Conservation (phyloP, 495 filamentous ascomycete genomes). For the Pseudoneurospora amorphoporcata region DNA sequence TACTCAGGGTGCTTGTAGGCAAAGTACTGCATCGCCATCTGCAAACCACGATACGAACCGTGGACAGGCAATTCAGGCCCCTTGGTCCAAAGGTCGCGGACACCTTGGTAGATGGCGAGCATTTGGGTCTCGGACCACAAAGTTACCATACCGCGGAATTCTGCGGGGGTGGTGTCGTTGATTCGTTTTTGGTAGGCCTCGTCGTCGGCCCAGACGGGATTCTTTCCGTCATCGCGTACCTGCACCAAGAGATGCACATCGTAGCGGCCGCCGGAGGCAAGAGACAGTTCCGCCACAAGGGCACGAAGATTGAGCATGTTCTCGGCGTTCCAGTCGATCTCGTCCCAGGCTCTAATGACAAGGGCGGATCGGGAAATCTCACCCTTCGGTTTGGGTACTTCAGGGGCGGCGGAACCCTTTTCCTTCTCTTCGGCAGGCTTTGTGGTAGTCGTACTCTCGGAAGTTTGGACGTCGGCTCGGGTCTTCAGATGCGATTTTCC, state of each 20-base stretch:
- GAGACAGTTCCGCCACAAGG: conserved; percentile 63
- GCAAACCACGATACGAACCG: conserved; percentile 81
- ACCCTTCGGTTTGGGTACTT: conserved; percentile 11
- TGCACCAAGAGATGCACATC: conserved; percentile 73
- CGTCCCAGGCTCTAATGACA: conserved; percentile 65
- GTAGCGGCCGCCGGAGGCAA: conserved; percentile 72
- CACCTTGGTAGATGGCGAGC: conserved; percentile 71
- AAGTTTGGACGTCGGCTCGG: conserved; percentile 28
- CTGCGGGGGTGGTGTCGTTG: conserved; percentile 60
- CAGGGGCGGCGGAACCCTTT: not conserved
- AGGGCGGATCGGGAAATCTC: conserved; percentile 53
- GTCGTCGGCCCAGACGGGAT: conserved; percentile 55
- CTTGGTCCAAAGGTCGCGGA: conserved; percentile 62
- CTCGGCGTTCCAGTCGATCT: conserved; percentile 56
- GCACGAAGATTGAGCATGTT: conserved; percentile 62
- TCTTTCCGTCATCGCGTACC: conserved; percentile 52
- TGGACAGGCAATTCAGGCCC: conserved; percentile 63
- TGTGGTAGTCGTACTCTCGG: conserved; percentile 13
- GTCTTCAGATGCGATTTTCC: not conserved
- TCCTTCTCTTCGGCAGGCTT: not conserved
- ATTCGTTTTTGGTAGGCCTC: conserved; percentile 49
- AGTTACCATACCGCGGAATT: conserved; percentile 80
- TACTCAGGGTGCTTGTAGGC: conserved; percentile 84
- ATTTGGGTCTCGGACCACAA: conserved; percentile 93
- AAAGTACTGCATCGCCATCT: conserved; percentile 92